phyloP scores from a whole-genome alignment of 495 filamentous ascomycete species.

The Aspergillus steynii region DNA sequence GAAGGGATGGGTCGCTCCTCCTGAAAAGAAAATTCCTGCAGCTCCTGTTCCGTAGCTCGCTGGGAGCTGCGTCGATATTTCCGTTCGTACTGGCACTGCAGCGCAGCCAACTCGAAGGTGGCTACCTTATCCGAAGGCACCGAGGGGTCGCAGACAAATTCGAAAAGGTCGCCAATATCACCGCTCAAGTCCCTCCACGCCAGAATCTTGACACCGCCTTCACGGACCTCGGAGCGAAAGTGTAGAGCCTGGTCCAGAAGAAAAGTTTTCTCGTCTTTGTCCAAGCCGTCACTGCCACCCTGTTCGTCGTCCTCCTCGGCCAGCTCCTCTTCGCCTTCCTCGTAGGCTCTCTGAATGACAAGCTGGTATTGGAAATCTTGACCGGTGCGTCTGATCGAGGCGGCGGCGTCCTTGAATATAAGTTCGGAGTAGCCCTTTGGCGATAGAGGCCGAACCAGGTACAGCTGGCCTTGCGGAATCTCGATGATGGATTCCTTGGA shows the following conservation, averaged over 20 bases:
- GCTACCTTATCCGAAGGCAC: slow-evolving; percentile 69
- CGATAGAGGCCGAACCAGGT: slow-evolving; percentile 91
- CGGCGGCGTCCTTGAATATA: slow-evolving; percentile 96
- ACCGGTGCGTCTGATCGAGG: slow-evolving; percentile 85
- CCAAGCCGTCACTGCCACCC: slow-evolving; percentile 62
- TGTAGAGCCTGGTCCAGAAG: slow-evolving; percentile 88
- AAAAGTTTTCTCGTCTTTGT: slow-evolving; percentile 96
- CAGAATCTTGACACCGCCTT: slow-evolving; percentile 76
- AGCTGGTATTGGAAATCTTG: slow-evolving; percentile 97
- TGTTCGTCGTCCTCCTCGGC: slow-evolving; percentile 85
- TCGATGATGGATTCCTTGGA: slow-evolving; percentile 94
- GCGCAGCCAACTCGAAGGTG: slow-evolving; percentile 79
- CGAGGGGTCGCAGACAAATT: slow-evolving; percentile 87
- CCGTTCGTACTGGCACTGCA: slow-evolving; percentile 95
- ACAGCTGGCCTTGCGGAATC: slow-evolving; percentile 92
- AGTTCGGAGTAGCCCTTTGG: slow-evolving; percentile 97
- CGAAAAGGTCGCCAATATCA: slow-evolving; percentile 89
- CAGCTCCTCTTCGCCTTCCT: slow-evolving; percentile 93
- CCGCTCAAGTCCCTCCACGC: slow-evolving; percentile 95
- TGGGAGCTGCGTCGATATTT: slow-evolving; percentile 80
- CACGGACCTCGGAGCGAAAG: slow-evolving; percentile 78
- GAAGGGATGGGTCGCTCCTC: slow-evolving; percentile 77
- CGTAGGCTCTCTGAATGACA: slow-evolving; percentile 91
- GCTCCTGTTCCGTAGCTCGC: slow-evolving; percentile 77
- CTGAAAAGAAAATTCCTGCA: slow-evolving; percentile 77